These are phyloP conservation scores for Cercospora zeina DNA, from an alignment of 2,329 filamentous ascomycete genomes.

Conservation along the genomic window DNA sequence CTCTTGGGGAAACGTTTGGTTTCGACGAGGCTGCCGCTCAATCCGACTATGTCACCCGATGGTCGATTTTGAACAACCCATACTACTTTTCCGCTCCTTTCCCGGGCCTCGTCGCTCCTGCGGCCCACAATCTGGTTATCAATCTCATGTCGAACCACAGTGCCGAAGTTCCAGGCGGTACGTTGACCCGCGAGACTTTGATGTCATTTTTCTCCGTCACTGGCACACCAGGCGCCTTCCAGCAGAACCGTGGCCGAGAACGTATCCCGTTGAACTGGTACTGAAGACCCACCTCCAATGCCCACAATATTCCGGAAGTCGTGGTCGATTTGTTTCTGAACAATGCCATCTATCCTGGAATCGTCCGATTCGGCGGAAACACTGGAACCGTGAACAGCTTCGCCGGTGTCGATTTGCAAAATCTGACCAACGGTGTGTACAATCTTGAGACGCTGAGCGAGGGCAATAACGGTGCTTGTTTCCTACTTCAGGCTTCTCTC, in stretches of 20 bases:
- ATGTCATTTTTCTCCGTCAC: constrained; percentile 33
- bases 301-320: not conserved
- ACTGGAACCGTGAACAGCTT: constrained; percentile 36
- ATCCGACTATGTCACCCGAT: not conserved
- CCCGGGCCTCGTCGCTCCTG: constrained; percentile 31
- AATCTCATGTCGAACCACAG: constrained; percentile 35
- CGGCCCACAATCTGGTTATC: constrained; percentile 37
- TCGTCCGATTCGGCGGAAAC: not conserved
- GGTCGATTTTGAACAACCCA: constrained; percentile 35
- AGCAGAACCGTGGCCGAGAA: constrained; percentile 31
- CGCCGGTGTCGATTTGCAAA: constrained; percentile 34
- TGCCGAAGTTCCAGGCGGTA: constrained; percentile 29
- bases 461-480: not conserved
- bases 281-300: constrained; percentile 5
- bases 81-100: constrained; percentile 40
- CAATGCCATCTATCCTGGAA: not conserved
- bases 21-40: not conserved
- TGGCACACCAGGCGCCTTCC: constrained; percentile 31
- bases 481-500: not conserved
- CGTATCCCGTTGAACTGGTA: constrained; percentile 36
- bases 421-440: not conserved
- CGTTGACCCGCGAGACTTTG: constrained; percentile 31
- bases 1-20: not conserved
- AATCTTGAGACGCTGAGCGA: not conserved
- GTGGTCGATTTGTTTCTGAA: not conserved